These are phyloP conservation scores for Ophiostoma ulmi DNA, from an alignment of 2,329 filamentous ascomycete species.

Conservation along the genomic window DNA sequence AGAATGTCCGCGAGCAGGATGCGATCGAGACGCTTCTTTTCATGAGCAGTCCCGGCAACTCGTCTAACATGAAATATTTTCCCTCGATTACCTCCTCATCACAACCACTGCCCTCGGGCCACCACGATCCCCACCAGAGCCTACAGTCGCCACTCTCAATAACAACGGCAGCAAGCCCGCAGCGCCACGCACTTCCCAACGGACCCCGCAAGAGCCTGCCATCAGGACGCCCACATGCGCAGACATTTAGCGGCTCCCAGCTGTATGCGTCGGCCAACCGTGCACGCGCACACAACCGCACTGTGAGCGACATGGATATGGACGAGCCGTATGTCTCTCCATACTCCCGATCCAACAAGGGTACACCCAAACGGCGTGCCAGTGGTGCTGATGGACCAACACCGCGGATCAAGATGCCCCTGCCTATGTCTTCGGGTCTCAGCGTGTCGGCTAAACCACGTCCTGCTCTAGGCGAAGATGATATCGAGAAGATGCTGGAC, in stretches of 20 bases:
- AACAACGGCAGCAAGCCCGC: conserved; percentile 26
- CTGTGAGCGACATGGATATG: conserved; percentile 45
- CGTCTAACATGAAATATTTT: conserved; percentile 57
- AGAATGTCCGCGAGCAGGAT: conserved; percentile 69
- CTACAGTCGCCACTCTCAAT: conserved; percentile 30
- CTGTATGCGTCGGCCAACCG: conserved; percentile 29
- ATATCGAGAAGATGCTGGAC: conserved; percentile 56
- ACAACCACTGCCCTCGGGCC: conserved; percentile 37
- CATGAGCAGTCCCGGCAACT: conserved; percentile 74
- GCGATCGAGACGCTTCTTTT: conserved; percentile 75
- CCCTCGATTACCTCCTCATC: conserved; percentile 37
- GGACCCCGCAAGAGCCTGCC: conserved; percentile 50
- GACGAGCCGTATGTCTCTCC: conserved; percentile 38
- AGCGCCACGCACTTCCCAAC: conserved; percentile 43
- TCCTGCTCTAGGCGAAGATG: conserved; percentile 47
- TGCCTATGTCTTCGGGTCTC: conserved; percentile 49
- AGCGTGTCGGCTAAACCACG: conserved; percentile 39
- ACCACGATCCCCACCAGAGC: conserved; percentile 23
- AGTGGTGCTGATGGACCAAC: conserved; percentile 36
- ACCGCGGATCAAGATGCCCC: conserved; percentile 37
- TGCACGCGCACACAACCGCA: conserved; percentile 27
- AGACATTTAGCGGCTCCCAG: conserved; percentile 23
- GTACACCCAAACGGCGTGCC: conserved; percentile 42
- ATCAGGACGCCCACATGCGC: conserved; percentile 37
- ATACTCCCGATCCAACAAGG: conserved; percentile 31